Conservation (phyloP, 148 eudicot species). For the Cornus kousa region DNA sequence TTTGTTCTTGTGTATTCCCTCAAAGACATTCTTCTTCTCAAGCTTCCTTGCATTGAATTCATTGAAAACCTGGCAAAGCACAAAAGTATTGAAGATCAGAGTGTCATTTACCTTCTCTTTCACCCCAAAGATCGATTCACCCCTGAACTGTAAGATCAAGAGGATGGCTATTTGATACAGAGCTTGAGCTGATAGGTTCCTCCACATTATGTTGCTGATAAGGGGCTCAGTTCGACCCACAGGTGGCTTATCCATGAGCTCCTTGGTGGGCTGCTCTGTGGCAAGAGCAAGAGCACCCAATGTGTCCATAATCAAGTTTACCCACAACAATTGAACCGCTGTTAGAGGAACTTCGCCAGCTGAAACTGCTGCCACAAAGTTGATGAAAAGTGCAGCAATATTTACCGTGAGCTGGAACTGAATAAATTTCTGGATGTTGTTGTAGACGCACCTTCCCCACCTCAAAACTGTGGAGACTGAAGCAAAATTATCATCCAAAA, state of each 20-base stretch:
- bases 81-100: slow-evolving; percentile 18
- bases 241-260: slow-evolving; percentile 1
- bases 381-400: slow-evolving; percentile 1
- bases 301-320: slow-evolving; percentile 12
- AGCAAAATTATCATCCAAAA: slow-evolving; percentile 6
- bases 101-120: slow-evolving; percentile 9
- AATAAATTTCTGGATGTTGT: slow-evolving; percentile 13
- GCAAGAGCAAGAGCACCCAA: slow-evolving; percentile 13
- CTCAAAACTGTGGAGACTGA: neutral
- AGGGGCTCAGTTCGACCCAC: slow-evolving; percentile 8
- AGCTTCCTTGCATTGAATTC: slow-evolving; percentile 6
- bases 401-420: slow-evolving; percentile 19
- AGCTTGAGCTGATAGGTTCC: slow-evolving; percentile 11
- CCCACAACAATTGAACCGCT: slow-evolving; percentile 5
- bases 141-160: slow-evolving; percentile 13
- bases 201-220: slow-evolving; percentile 19
- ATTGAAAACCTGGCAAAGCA: slow-evolving; percentile 17
- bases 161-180: slow-evolving; percentile 4
- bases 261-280: neutral
- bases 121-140: slow-evolving; percentile 4
- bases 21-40: slow-evolving; percentile 7
- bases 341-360: neutral
- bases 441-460: slow-evolving; percentile 17
- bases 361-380: slow-evolving; percentile 12
- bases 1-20: neutral